phyloP scores from a whole-genome alignment of 345 rosid species.

The Hevea brasiliensis region DNA sequence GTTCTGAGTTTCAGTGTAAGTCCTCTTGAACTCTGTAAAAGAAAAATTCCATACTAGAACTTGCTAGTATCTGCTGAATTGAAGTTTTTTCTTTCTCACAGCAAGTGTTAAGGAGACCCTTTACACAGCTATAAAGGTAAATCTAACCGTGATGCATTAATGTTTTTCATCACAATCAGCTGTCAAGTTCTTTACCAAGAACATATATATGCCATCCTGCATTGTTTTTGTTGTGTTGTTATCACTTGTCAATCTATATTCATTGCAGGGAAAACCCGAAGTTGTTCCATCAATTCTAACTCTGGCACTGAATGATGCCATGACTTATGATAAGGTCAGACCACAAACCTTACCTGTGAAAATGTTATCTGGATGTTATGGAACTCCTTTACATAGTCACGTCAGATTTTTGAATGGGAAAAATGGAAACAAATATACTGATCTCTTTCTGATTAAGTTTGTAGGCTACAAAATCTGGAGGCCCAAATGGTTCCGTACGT shows the following conservation, averaged over 20 bases:
- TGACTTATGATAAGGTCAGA: constrained; percentile 92
- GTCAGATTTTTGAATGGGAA: background rate
- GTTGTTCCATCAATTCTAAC: constrained; percentile 63
- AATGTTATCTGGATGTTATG: background rate
- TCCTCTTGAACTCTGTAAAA: background rate
- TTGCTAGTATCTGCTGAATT: constrained; percentile 9
- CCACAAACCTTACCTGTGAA: background rate
- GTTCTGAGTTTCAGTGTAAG: constrained; percentile 82
- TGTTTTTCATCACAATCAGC: background rate
- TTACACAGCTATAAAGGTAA: constrained; percentile 52
- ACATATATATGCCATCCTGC: background rate
- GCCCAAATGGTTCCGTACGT: constrained; percentile 88
- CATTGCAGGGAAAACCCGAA: constrained; percentile 61
- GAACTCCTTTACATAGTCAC: background rate
- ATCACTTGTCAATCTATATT: constrained; percentile 2
- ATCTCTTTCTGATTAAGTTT: constrained; percentile 33
- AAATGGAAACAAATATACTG: constrained; percentile 7
- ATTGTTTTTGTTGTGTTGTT: background rate
- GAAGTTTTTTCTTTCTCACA: constrained; percentile 31
- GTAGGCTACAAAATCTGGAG: constrained; percentile 92
- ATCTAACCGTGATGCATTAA: background rate
- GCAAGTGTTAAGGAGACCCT: constrained; percentile 63
- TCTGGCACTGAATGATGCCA: constrained; percentile 74
- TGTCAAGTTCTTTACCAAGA: background rate
- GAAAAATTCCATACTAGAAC: constrained; percentile 4